Evolutionary conservation across 257 asterid species (phyloP).

Genomic region (Coffea eugenioides): DNA sequence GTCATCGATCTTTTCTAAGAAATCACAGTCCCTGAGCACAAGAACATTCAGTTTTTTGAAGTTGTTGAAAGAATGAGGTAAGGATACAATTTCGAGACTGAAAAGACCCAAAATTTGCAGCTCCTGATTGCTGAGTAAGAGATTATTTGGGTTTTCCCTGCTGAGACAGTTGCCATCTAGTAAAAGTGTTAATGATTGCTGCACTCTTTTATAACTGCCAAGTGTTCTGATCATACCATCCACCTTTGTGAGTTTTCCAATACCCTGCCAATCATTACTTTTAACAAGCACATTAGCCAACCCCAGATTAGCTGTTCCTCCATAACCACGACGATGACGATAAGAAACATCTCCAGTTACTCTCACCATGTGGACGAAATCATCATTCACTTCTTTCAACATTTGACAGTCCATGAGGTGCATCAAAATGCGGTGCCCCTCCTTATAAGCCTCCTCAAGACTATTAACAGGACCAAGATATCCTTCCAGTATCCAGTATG

Average conservation of each 20-base stretch:
- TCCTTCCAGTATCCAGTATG: conserved; percentile 13
- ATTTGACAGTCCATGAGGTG: conserved; percentile 21
- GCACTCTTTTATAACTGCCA: background rate
- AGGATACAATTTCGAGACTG: background rate
- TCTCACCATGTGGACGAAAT: conserved; percentile 7
- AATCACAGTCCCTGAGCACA: conserved; percentile 17
- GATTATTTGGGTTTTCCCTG: background rate
- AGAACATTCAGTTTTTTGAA: conserved; percentile 10
- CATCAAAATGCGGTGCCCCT: conserved; percentile 18
- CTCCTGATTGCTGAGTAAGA: conserved; percentile 6
- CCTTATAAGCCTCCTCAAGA: conserved; percentile 19
- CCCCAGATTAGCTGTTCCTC: conserved; percentile 17
- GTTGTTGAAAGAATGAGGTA: background rate
- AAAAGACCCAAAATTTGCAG: conserved; percentile 14
- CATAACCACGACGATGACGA: conserved; percentile 1
- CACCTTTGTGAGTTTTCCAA: conserved; percentile 4
- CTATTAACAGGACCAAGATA: conserved; percentile 17
- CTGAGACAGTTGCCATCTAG: conserved; percentile 10
- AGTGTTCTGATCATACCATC: conserved; percentile 9
- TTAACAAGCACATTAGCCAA: conserved; percentile 14
- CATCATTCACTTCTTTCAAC: conserved; percentile 17
- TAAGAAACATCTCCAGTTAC: background rate
- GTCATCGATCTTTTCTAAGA: conserved; percentile 11
- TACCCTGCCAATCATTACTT: conserved; percentile 1
- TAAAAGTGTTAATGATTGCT: background rate